phyloP scores from a whole-genome alignment of 148 eudicot species.

The Rheum nobile region DNA sequence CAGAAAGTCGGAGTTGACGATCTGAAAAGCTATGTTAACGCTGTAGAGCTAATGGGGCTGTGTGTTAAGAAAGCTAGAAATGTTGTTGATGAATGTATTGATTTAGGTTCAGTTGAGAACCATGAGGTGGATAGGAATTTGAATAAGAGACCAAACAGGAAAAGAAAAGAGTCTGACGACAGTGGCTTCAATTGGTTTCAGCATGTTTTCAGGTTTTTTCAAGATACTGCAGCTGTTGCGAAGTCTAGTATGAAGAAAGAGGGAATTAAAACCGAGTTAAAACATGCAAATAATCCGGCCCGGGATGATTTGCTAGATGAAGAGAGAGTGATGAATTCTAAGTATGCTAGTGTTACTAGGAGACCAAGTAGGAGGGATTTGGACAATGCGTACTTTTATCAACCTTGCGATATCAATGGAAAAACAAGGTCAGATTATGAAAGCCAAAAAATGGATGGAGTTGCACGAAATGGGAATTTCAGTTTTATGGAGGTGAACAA shows the following conservation, averaged over 20 bases:
- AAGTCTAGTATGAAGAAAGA: conserved; percentile 33
- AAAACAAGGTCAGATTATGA: conserved; percentile 10
- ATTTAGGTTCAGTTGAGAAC: conserved; percentile 19
- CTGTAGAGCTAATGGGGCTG: conserved; percentile 34
- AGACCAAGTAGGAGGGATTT: conserved; percentile 8
- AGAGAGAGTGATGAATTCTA: conserved; percentile 14
- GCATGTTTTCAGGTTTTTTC: conserved; percentile 25
- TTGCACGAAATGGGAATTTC: conserved; percentile 15
- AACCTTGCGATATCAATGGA: conserved; percentile 4
- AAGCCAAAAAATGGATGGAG: conserved; percentile 16
- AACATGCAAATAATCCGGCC: conserved; percentile 19
- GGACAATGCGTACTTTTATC: conserved; percentile 4
- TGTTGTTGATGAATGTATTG: conserved; percentile 38
- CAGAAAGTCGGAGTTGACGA: conserved; percentile 49
- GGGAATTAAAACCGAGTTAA: conserved; percentile 23
- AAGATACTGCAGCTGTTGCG: conserved; percentile 16
- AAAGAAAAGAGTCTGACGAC: conserved; percentile 32
- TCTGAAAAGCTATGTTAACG: conserved; percentile 47
- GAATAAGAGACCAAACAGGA: conserved; percentile 25
- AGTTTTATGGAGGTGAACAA: conserved; percentile 16
- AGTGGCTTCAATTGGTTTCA: conserved; percentile 35
- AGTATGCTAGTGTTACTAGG: conserved; percentile 7
- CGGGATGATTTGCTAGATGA: conserved; percentile 17
- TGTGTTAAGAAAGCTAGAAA: conserved; percentile 31
- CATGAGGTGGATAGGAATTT: conserved; percentile 28